Base-by-base conservation (phyloP, 2,329 filamentous ascomycete species). In the Trichoderma asperellum region DNA sequence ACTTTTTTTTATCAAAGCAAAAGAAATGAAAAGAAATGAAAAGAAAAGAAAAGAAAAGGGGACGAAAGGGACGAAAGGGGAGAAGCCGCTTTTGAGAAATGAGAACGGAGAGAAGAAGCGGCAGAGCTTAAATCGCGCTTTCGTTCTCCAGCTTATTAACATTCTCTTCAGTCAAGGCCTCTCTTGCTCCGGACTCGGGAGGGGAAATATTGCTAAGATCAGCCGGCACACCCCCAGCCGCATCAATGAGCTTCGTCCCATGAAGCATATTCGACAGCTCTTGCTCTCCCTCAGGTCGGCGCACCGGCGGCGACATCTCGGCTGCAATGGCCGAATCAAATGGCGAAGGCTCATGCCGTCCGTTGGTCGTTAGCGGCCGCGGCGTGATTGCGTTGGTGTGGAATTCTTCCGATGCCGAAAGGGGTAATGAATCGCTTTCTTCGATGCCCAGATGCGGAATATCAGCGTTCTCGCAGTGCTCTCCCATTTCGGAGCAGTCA, bases 161-260 rank as follows among this genome's bases (percentile, higher is more conserved):
- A 72, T 88, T 88, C 73, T 85, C 85, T 71, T 86, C 83, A 1
- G 86, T 88, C 71, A 88, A 73, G 5, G 81, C 81, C 67, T 86
- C 83, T 3, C 81, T 81, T 8, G 73, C 68, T 12, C 78, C 74
- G 32, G 74, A 70, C 49, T 79, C 80, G 11, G 81, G 76, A 34
- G 79, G 79, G 8, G 78, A 79, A 35, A 75, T 78, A 18, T 74
- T 75, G n/a, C 78, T 73, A 56, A 77, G 76, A 32, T 72, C 75
- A 6, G 77, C 72, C 29, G 78, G 76, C 6, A 68, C 59, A 12
- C 79, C 79, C 5, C 83, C 82, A 0, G 82, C 83, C 2, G 83
- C 83, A 57, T 81, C 83, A 63, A 85, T 81, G 56, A 85, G 74
- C 73, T 84, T 85, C 49, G 79, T 83, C 71, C 83, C 83, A 66